Evolutionary conservation across 352 stramenopile species (phyloP), one percentile per base, ranked within the genome.

Genomic region (Phytopythium kandeliae): DNA sequence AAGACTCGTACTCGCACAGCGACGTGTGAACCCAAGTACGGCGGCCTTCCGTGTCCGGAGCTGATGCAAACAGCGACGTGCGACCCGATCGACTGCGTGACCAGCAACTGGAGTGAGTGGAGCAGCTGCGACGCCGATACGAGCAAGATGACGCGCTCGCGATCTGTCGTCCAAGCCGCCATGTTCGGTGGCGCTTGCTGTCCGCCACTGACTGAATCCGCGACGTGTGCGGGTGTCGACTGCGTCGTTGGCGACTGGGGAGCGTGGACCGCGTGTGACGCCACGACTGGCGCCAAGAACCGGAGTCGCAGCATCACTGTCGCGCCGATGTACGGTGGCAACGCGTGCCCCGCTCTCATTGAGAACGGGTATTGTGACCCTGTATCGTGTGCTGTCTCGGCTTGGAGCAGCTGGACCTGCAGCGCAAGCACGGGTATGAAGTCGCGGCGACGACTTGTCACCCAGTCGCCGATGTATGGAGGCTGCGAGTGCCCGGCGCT

Each of bases 71-170:
- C 53, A 0, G 55, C 71, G 0, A 65, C 57, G 28, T 89, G 78
- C 40, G 75, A 85, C 24, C 60, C 70, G 0, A 58, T 89, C n/a
- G 62, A 85, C 56, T 89, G 75, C 41, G 57, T 58, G 0, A 54
- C 85, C 17, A 78, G 64, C 30, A 64, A 61, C 28, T 89, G 63
- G 62, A 69, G 56, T 9, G 25, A 40, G 0, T 88, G 55, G 50
- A 51, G 57, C 4, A 37, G 40, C 2, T 85, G 73, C 45, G 57
- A 87, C 28, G 10, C 52, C 0, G 57, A 37, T 0, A 69, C 57
- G 0, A 63, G 62, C 0, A 60, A 38, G 16, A 84, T 78, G 53
- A 63, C 49, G 10, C 67, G 69, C 10, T 58, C 59, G n/a, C 71
- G 71, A 16, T 44, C 71, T 2, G 55, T 74, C 12, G 51, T 81